A percentile compares a stretch with the other conserved stretches of the same genome.
Conservation (phyloP, 2,329 filamentous ascomycete genomes). For the Colletotrichum coccodes region DNA sequence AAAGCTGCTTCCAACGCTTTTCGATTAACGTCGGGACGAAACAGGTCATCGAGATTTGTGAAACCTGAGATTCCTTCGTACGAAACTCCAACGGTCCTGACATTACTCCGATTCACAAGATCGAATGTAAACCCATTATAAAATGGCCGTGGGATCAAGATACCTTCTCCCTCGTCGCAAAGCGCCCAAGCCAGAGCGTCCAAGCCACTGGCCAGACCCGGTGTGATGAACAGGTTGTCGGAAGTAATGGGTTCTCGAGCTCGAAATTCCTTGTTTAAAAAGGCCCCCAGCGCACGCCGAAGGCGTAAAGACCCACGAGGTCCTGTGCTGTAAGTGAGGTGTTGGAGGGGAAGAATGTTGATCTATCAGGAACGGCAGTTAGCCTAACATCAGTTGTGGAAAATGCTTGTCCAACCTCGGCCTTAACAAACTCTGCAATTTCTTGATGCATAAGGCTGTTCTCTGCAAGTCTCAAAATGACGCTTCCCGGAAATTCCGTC, state of each 20-base stretch:
- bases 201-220: constrained; percentile 39
- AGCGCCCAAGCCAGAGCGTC: constrained; percentile 39
- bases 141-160: constrained; percentile 41
- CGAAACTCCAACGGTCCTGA: constrained; percentile 29
- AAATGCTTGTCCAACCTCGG: constrained; percentile 14
- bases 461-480: constrained; percentile 38
- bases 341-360: constrained; percentile 31
- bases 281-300: constrained; percentile 35
- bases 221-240: constrained; percentile 38
- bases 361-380: constrained; percentile 7
- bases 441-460: constrained; percentile 38
- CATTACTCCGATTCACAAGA: constrained; percentile 32
- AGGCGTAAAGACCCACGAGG: constrained; percentile 41
- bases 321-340: constrained; percentile 42
- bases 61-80: constrained; percentile 34
- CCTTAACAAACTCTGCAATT: constrained; percentile 30
- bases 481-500: constrained; percentile 13
- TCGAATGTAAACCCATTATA: constrained; percentile 41
- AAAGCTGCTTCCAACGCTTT: constrained; percentile 32
- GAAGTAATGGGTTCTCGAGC: constrained; percentile 30
- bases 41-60: constrained; percentile 35
- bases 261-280: constrained; percentile 36
- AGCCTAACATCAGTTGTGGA: background rate
- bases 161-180: constrained; percentile 41
- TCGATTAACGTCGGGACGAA: constrained; percentile 31